These are phyloP conservation scores for Santalum album DNA, from an alignment of 164 flowering plant genomes.

Conservation along the genomic window DNA sequence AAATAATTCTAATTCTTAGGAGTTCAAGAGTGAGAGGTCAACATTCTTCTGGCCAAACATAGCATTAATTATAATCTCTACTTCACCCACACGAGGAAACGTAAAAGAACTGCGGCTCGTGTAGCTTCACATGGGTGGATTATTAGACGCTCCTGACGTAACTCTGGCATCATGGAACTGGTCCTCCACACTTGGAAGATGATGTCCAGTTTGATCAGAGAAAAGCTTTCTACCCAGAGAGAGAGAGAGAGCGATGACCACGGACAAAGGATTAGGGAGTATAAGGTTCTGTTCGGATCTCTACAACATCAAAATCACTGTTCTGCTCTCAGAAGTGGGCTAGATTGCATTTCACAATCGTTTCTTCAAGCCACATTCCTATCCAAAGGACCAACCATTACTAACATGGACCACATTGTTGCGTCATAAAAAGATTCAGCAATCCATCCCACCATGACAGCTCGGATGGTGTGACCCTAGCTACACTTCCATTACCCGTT, in stretches of 20 bases:
- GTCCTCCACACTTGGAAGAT: too few species aligned
- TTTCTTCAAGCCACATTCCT: not conserved
- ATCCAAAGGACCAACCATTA: not conserved
- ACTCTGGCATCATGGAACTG: too few species aligned
- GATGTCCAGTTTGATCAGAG: not conserved
- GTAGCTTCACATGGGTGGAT: too few species aligned
- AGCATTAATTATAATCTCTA: too few species aligned
- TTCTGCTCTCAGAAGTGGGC: not conserved
- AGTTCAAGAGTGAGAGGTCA: too few species aligned
- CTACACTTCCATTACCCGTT: too few species aligned
- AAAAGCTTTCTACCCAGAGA: not conserved
- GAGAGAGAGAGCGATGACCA: not conserved
- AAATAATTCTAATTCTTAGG: too few species aligned
- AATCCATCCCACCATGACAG: conserved; percentile 1
- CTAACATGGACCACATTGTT: conserved; percentile 19
- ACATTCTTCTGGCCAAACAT: too few species aligned
- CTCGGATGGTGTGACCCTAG: not conserved
- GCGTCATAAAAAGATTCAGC: conserved; percentile 9
- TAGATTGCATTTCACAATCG: conserved; percentile 2
- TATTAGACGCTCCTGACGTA: too few species aligned
- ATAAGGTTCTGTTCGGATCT: not conserved
- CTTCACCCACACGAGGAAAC: too few species aligned
- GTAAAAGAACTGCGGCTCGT: too few species aligned
- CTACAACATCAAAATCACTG: conserved; percentile 13
- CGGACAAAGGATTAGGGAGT: not conserved